Evolutionary conservation across 73 alveolate genomes (phyloP).

Genomic region (Paramecium bursaria): DNA sequence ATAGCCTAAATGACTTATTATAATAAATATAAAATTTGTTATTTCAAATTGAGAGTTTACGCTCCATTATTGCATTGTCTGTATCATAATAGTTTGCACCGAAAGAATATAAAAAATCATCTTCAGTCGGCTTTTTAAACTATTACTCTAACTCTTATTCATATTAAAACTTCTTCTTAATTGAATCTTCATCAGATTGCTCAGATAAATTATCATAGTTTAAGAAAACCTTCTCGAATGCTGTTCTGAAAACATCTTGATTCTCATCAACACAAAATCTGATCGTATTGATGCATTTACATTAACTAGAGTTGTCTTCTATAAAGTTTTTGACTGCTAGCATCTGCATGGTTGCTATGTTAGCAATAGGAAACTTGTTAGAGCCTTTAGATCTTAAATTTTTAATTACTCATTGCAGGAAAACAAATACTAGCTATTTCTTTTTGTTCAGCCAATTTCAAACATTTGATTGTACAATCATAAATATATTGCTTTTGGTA

Average conservation of each 20-base stretch:
- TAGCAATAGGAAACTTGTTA: neutral
- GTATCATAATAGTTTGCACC: constrained; percentile 52
- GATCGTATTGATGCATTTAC: neutral
- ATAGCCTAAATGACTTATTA: too few species aligned
- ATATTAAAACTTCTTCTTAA: neutral
- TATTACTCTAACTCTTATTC: constrained; percentile 14
- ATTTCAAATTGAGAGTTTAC: constrained; percentile 41
- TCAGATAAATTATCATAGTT: constrained; percentile 25
- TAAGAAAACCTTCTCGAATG: constrained; percentile 32
- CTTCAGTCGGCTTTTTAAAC: constrained; percentile 13
- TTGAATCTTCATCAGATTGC: constrained; percentile 21
- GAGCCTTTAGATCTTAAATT: too few species aligned
- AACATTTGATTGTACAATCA: constrained; percentile 47
- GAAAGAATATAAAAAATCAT: neutral
- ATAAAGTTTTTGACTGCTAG: constrained; percentile 30
- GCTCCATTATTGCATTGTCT: neutral
- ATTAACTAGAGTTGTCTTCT: neutral
- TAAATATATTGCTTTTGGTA: constrained; percentile 36
- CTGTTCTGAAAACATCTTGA: constrained; percentile 2
- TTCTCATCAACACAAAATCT: constrained; percentile 38
- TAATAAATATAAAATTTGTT: too few species aligned
- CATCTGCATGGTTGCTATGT: constrained; percentile 45
- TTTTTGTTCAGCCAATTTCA: constrained; percentile 27
- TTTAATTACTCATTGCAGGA: constrained; percentile 38
- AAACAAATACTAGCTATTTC: constrained; percentile 25